Conservation (phyloP, 2,329 filamentous ascomycete species). For the Arachnomyces sp. region DNA sequence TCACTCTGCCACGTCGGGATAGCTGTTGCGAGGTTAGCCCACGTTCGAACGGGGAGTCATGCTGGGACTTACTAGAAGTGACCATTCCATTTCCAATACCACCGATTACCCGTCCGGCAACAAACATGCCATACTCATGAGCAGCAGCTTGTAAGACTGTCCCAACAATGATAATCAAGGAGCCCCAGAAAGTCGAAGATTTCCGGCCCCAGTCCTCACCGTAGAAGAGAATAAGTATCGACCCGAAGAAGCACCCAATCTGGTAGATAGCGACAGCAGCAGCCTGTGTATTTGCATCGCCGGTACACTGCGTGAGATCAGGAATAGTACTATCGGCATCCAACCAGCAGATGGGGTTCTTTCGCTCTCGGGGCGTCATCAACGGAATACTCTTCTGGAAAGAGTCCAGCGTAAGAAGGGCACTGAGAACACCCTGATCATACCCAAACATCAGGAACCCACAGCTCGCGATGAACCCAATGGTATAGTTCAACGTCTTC, state of each 20-base stretch:
- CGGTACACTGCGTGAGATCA: conserved; percentile 4
- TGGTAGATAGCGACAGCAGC: conserved; percentile 19
- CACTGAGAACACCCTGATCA: conserved; percentile 65
- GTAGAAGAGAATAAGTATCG: conserved; percentile 29
- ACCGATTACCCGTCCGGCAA: conserved; percentile 38
- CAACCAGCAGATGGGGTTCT: conserved; percentile 16
- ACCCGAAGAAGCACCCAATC: conserved; percentile 33
- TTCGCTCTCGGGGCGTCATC: conserved; percentile 35
- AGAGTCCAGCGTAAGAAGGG: conserved; percentile 56
- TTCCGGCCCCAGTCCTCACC: conserved; percentile 26
- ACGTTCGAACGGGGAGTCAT: background rate
- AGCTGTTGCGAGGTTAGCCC: conserved; percentile 11
- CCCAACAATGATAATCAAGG: conserved; percentile 6
- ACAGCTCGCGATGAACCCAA: conserved; percentile 6
- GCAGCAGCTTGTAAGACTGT: conserved; percentile 6
- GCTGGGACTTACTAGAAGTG: conserved; percentile 23
- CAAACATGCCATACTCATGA: conserved; percentile 32
- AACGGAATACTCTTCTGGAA: conserved; percentile 43
- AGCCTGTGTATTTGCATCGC: conserved; percentile 8
- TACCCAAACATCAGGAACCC: conserved; percentile 15
- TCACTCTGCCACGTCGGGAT: conserved; percentile 41
- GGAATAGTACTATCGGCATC: conserved; percentile 2
- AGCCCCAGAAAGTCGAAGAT: conserved; percentile 7
- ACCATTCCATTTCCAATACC: conserved; percentile 43
- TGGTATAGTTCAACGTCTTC: conserved; percentile 2